Conservation (phyloP, 2,329 filamentous ascomycete species). For the Ophiocordyceps polyrhachis-furcata region DNA sequence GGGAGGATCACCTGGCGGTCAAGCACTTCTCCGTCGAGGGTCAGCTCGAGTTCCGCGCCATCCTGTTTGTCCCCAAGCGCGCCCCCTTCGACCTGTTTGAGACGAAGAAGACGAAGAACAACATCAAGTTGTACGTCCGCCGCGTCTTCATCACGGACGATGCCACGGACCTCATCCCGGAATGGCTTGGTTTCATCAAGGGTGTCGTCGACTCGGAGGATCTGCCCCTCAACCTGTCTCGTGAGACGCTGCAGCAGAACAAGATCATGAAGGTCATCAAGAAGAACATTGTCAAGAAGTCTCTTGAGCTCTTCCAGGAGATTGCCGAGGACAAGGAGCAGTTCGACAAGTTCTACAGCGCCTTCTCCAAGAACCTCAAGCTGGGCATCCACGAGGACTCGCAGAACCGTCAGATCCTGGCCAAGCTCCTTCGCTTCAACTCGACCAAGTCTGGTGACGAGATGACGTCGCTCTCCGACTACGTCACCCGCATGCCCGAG, state of each 20-base stretch:
- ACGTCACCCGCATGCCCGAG: conserved; percentile 97
- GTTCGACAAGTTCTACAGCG: conserved; percentile 99
- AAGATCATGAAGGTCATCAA: conserved; percentile 99
- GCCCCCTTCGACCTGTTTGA: conserved; percentile 99
- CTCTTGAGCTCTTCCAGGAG: conserved; percentile 96
- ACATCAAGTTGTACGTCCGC: conserved; percentile 99
- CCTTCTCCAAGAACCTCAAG: conserved; percentile 99
- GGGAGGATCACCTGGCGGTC: conserved; percentile 98
- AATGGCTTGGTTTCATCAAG: conserved; percentile 99
- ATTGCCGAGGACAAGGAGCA: conserved; percentile 99
- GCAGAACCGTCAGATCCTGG: conserved; percentile 81
- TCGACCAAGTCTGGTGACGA: conserved; percentile 98
- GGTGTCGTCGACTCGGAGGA: conserved; percentile 99
- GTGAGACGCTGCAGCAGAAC: conserved; percentile 99
- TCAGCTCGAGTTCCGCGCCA: conserved; percentile 99
- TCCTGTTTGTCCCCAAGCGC: conserved; percentile 98
- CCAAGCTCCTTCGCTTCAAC: conserved; percentile 97
- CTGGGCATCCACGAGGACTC: conserved; percentile 99
- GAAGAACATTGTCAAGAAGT: conserved; percentile 99
- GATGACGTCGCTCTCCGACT: conserved; percentile 85
- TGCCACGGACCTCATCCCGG: conserved; percentile 94
- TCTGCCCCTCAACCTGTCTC: conserved; percentile 95
- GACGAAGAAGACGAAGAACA: conserved; percentile 99
- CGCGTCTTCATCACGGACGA: conserved; percentile 99
- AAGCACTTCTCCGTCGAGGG: conserved; percentile 99